A percentile compares a stretch with the other conserved stretches of the same genome.
These are phyloP conservation scores for Pseudopyrenochaeta lycopersici DNA, from an alignment of 2,329 filamentous ascomycete species.

Conservation along the genomic window DNA sequence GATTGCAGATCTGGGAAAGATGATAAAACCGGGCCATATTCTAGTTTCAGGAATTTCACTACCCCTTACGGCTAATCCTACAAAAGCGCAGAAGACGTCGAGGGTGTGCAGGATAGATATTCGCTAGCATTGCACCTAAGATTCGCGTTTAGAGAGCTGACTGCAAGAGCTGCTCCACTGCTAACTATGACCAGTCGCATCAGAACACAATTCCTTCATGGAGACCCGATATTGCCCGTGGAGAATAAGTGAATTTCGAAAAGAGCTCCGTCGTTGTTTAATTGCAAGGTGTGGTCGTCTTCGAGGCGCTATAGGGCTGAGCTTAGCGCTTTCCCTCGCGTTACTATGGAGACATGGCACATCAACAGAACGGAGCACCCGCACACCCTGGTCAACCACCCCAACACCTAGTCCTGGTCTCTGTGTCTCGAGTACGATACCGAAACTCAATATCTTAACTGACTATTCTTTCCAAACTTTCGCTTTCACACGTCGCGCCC, in stretches of 20 bases:
- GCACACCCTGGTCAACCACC: slow-evolving; percentile 27
- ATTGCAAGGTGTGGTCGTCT: neutral
- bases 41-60: neutral
- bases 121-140: neutral
- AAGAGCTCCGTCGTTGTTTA: too few species aligned
- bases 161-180: too few species aligned
- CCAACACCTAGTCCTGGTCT: slow-evolving; percentile 36
- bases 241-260: too few species aligned
- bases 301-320: slow-evolving; percentile 21
- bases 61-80: neutral
- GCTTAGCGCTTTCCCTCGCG: slow-evolving; percentile 31
- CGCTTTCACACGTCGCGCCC: slow-evolving; percentile 17
- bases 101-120: neutral
- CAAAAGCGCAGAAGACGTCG: neutral
- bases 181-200: neutral
- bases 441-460: slow-evolving; percentile 24
- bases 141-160: too few species aligned
- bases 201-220: too few species aligned
- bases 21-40: neutral
- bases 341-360: slow-evolving; percentile 30
- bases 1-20: too few species aligned
- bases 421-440: slow-evolving; percentile 24
- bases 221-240: too few species aligned
- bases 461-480: slow-evolving; percentile 23
- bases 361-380: slow-evolving; percentile 31